Evolutionary conservation across 768 basidiomycete genomes (phyloP), one percentile per base, ranked within the genome.

Genomic region (Lentinus tigrinus): DNA sequence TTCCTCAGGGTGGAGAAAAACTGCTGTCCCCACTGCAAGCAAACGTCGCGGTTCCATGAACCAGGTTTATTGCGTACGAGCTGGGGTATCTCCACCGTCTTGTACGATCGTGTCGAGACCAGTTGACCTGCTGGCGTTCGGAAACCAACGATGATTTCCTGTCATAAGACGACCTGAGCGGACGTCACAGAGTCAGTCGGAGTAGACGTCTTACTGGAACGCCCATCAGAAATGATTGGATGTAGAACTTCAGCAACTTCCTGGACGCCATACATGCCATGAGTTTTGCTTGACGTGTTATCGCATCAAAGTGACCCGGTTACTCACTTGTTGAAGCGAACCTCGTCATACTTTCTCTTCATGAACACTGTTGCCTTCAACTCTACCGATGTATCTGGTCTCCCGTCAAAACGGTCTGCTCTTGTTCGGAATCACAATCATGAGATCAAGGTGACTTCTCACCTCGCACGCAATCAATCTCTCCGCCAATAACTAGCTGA

Each of bases 381-480:
- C 11, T 31, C 31, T 11, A 31, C 31, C 31, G 11, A 3, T 7
- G 31, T 11, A 11, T 11, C 31, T 11, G 31, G 31, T 31, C 11
- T 31, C 11, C 31, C 31, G 7, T 31, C 31, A 11, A 31, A 31
- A 31, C 31, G 31, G 11, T 11, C 31, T 31, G 31, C 3, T n/a
- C n/a, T n/a, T n/a, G n/a, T n/a, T n/a, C n/a, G n/a, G n/a, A n/a
- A n/a, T n/a, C n/a, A n/a, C n/a, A n/a, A n/a, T n/a, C n/a, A n/a
- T n/a, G n/a, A 38, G 38, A 26, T 11, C 52, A 14, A 43, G 67
- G n/a, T n/a, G n/a, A n/a, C n/a, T n/a, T n/a, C 75, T 55, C 60
- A 89, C 91, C 88, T 69, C 84, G 78, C n/a, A 93, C 84, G 67
- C 93, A 95, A 69, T 95, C 93, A 5, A 95, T 93, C 72, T 95